Base-by-base conservation (phyloP, 305 asterid genomes). In the Solanum hybrid region DNA sequence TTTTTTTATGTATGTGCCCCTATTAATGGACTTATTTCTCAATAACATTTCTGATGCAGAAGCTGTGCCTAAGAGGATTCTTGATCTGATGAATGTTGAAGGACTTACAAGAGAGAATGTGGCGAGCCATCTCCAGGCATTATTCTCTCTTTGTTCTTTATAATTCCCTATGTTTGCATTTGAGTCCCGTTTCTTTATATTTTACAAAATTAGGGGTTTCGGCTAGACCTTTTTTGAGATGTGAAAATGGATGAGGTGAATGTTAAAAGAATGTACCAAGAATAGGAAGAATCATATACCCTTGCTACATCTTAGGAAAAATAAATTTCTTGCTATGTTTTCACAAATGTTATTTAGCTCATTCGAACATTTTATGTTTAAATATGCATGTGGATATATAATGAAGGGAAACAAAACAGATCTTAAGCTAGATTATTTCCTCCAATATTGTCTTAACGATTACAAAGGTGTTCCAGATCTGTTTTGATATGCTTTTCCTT, bases 71-170 rank as follows among this genome's bases (percentile, higher is more conserved):
- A 96, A 96, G 91, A 94, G 98, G 92, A 96, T 96, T 91, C 95
- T 96, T 88, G 98, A 96, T 90, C 86, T 96, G 94, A 96, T 96
- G 99, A 94, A 94, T 69, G 98, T 96, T 7, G 98, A 96, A 37
- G 96, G 96, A 91, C 97, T 96, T 77, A 93, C 96, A 2, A 93
- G 99, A 88, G 99, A 96, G 90, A 96, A 96, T 42, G 99, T 96
- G 87, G 98, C 99, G 1, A 96, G 99, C 92, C 99, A 96, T 95
- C 98, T 96, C 69, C 99, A 96, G 98, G 99, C 88, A 92, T 80
- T 82, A 46, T 69, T 46, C 86, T 82, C 88, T 88, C 76, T 29
- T 26, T 85, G 42, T 86, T 81, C 85, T 75, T 78, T 46, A 32
- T 27, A 32, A 32, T 69, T 34, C 89, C 69, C 31, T 56, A 79